Base-by-base conservation (phyloP, 371 early-diverging fungal genomes). In the Mortierella sp. region DNA sequence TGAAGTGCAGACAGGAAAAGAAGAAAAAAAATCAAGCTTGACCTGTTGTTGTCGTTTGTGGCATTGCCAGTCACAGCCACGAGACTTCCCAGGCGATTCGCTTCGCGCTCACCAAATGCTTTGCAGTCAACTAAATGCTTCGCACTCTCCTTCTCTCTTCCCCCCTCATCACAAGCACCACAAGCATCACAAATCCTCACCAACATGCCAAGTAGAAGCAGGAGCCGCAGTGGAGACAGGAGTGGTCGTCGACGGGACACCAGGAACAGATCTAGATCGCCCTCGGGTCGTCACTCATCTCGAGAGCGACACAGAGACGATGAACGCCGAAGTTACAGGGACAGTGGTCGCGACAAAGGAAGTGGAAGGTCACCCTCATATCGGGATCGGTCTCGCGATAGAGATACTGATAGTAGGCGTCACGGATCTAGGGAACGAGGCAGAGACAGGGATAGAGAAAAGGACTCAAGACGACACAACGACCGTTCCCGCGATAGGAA, bases 141-240 rank as follows among this genome's bases (percentile, higher is more conserved):
- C n/a, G n/a, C n/a, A n/a, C n/a, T n/a, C 19, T 29, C 25, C 31
- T 58, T 37, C 16, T 5, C 27, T 48, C 7, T 22, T 39, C 49
- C 46, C n/a, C 22, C 40, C 54, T 14, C 37, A 28, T 54, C 16
- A 34, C 34, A 34, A 34, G 7, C 54, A 22, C 3, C 0, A 17
- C 16, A n/a, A 29, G 22, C 44, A 60, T 40, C 43, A 43, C 12
- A 28, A 34, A 4, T 7, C 34, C 34, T 41, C 48, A 27, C 21
- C 41, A 37, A 58, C 60, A 68, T 60, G 62, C 54, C 60, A 39
- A 59, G 55, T 52, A 63, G 55, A 16, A 65, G 62, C 40, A 60
- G 65, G 49, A 71, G 71, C 12, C 64, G 49, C 45, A 65, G 65
- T 43, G 55, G 48, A 25, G 64, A 64, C 45, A 55, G 55, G 41